Percentiles rank a stretch among this genome's conserved stretches.
These are phyloP conservation scores for Omphalotus olearius DNA, from an alignment of 1,284 basidiomycete species.

Conservation along the genomic window DNA sequence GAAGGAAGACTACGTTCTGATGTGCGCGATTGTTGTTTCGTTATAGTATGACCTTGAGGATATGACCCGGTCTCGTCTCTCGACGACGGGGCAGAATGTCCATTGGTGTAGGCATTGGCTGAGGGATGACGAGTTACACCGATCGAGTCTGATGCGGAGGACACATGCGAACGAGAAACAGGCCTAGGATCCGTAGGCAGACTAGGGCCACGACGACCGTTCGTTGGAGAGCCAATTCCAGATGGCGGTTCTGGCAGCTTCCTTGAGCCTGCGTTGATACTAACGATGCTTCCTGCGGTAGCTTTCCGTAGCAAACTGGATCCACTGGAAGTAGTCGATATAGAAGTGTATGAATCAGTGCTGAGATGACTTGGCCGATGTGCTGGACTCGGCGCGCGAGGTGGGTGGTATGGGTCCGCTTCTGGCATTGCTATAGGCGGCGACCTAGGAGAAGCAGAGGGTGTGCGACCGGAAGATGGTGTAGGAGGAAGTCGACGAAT, in stretches of 20 bases:
- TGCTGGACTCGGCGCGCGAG: neutral
- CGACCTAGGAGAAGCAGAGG: neutral
- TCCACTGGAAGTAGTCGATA: neutral
- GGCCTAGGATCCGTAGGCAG: neutral
- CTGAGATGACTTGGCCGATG: neutral
- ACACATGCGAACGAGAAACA: neutral
- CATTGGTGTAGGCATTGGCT: neutral
- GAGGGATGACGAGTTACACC: neutral
- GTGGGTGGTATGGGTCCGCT: neutral
- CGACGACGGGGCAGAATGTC: neutral
- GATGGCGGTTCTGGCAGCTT: neutral
- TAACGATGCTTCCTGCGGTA: neutral
- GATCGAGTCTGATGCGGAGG: neutral
- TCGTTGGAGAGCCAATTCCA: neutral
- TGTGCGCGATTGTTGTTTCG: neutral
- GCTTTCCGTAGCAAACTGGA: neutral
- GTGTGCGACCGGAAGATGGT: neutral
- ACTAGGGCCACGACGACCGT: neutral
- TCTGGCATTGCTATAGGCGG: neutral
- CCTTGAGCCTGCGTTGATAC: neutral
- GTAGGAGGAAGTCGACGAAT: slow-evolving; percentile 3
- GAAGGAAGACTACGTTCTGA: neutral
- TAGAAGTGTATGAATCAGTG: neutral
- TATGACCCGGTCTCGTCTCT: neutral
- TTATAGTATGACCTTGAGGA: no score